Conservation (phyloP, 805 yeast genomes). For the Candida ortonii region DNA sequence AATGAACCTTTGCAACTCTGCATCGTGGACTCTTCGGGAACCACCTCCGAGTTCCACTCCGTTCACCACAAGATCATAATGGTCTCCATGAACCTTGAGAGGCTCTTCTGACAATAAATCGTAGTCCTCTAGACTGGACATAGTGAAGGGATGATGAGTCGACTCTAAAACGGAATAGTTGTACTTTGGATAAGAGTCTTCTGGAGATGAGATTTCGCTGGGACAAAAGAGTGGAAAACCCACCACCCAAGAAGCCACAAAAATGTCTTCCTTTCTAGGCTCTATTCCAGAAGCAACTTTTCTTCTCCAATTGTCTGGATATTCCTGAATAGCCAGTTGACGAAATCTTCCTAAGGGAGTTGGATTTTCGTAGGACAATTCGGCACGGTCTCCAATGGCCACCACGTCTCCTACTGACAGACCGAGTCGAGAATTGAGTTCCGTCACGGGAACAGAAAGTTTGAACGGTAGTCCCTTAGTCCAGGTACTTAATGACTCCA, state of each 20-base stretch:
- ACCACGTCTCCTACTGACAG: slow-evolving; percentile 68
- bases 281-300: slow-evolving; percentile 21
- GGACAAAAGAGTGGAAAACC: slow-evolving; percentile 93
- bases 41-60: slow-evolving; percentile 99
- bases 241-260: slow-evolving; percentile 81
- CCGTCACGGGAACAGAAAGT: slow-evolving; percentile 6
- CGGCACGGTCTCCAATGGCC: slow-evolving; percentile 74
- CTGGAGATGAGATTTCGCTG: slow-evolving; percentile 35
- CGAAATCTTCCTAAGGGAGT: slow-evolving; percentile 89
- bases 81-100: slow-evolving; percentile 75
- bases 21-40: slow-evolving; percentile 89
- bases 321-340: slow-evolving; percentile 61
- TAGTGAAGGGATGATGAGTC: slow-evolving; percentile 97
- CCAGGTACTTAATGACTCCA: slow-evolving; percentile 45
- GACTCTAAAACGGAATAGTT: slow-evolving; percentile 49
- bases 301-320: slow-evolving; percentile 51
- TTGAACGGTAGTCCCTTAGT: slow-evolving; percentile 24
- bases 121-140: slow-evolving; percentile 75
- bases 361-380: slow-evolving; percentile 80
- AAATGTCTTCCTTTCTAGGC: slow-evolving; percentile 32
- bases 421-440: slow-evolving; percentile 35
- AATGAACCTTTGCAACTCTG: slow-evolving; percentile 69
- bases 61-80: slow-evolving; percentile 88
- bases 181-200: slow-evolving; percentile 56
- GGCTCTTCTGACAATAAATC: slow-evolving; percentile 53